Evolutionary conservation across 2,329 filamentous ascomycete species (phyloP).

Genomic region (Fusarium sarcochroum): DNA sequence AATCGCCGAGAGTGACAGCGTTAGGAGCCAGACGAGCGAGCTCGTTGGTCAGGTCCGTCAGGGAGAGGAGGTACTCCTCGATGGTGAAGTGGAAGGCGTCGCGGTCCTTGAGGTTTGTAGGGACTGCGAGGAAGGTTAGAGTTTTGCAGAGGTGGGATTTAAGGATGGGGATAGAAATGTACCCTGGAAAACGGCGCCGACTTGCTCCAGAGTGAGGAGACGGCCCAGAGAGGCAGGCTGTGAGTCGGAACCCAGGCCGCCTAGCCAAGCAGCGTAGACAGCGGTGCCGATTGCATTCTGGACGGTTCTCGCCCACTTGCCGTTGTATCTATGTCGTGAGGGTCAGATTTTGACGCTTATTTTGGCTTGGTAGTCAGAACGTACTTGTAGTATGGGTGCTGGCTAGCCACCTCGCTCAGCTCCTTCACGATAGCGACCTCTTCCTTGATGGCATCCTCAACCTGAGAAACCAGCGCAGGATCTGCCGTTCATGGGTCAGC

Average conservation of each 20-base stretch:
- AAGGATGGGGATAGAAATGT: slow-evolving; percentile 43
- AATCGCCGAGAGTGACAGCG: slow-evolving; percentile 89
- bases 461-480: slow-evolving; percentile 75
- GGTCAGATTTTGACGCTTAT: slow-evolving; percentile 17
- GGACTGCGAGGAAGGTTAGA: slow-evolving; percentile 69
- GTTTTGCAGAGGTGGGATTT: neutral
- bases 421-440: slow-evolving; percentile 79
- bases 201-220: slow-evolving; percentile 89
- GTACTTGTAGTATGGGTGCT: slow-evolving; percentile 96
- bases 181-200: slow-evolving; percentile 84
- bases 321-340: slow-evolving; percentile 73
- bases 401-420: slow-evolving; percentile 80
- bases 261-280: slow-evolving; percentile 80
- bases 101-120: slow-evolving; percentile 88
- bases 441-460: slow-evolving; percentile 78
- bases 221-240: slow-evolving; percentile 69
- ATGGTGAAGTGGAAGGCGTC: slow-evolving; percentile 96
- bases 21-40: slow-evolving; percentile 93
- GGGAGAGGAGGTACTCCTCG: slow-evolving; percentile 93
- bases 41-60: slow-evolving; percentile 91
- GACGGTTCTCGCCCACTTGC: slow-evolving; percentile 85
- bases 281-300: slow-evolving; percentile 80
- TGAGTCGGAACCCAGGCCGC: slow-evolving; percentile 73
- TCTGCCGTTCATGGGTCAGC: slow-evolving; percentile 58
- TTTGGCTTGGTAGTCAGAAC: slow-evolving; percentile 21